These are phyloP conservation scores for Pythium scleroteichum DNA, from an alignment of 352 stramenopile species.

Conservation along the genomic window DNA sequence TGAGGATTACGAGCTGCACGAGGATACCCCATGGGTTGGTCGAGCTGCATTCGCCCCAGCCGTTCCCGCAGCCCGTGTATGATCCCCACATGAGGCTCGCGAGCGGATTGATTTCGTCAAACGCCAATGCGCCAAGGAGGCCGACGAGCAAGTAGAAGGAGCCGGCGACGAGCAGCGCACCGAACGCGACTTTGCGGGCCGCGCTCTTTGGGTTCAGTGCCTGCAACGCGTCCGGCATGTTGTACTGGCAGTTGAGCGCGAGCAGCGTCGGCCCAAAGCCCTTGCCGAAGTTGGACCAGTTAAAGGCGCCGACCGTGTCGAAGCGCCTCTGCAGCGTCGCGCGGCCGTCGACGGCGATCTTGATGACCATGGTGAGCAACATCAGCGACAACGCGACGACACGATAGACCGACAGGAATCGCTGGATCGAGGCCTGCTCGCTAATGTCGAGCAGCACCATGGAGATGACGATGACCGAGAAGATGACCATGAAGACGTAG, in stretches of 20 bases:
- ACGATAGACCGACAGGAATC: constrained; percentile 80
- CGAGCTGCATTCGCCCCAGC: constrained; percentile 56
- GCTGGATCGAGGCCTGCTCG: constrained; percentile 79
- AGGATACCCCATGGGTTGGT: constrained; percentile 52
- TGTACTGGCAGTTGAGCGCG: constrained; percentile 89
- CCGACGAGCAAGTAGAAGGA: constrained; percentile 77
- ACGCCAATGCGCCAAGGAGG: constrained; percentile 68
- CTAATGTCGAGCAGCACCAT: constrained; percentile 87
- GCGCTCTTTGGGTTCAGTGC: constrained; percentile 69
- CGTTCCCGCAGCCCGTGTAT: constrained; percentile 82
- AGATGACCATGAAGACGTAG: constrained; percentile 78
- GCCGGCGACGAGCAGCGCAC: constrained; percentile 59
- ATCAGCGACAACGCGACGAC: constrained; percentile 79
- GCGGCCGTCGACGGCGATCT: constrained; percentile 59
- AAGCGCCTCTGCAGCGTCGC: constrained; percentile 47
- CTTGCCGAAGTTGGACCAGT: constrained; percentile 82
- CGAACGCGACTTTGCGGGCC: constrained; percentile 65
- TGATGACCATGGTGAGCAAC: constrained; percentile 75
- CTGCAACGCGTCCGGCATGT: constrained; percentile 84
- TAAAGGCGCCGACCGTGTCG: constrained; percentile 50
- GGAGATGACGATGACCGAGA: constrained; percentile 67
- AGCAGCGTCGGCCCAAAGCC: constrained; percentile 80
- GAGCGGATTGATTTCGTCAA: constrained; percentile 80
- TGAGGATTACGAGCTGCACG: constrained; percentile 76
- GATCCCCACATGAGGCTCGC: constrained; percentile 78